Evolutionary conservation across 495 filamentous ascomycete genomes (phyloP), one percentile per base, ranked within the genome.

Genomic region (Tuber indicum): DNA sequence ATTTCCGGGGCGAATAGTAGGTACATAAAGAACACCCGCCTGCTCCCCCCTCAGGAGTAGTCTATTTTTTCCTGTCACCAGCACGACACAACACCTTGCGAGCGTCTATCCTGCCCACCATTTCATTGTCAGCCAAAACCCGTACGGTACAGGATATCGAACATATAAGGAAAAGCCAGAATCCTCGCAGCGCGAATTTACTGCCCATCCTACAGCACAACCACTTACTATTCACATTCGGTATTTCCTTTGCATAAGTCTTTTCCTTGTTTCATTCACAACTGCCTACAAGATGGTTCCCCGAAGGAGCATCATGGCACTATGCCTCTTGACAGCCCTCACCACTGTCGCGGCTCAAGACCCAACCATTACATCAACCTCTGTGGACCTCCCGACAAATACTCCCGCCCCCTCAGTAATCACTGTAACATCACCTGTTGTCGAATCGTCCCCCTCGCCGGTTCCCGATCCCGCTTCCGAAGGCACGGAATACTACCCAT

Each of bases 401-500:
- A 73, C 44, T 42, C 70, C 71, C 32, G 42, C 21, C 6, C 9
- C 62, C 69, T 71, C 70, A 9, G 52, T 62, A 62, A 74, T 41
- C 32, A 49, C 77, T 62, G 77, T 71, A 66, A 66, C 78, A 75
- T 70, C 42, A 58, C 66, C 77, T 19, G 69, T 46, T 26, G 12
- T 39, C 21, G 44, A 41, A 14, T 32, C 75, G 21, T 6, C 58
- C 8, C 49, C 75, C 72, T 62, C 75, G 6, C 23, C 79, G 26
- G n/a, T 49, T 47, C 23, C 71, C 47, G 52, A 71, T 9, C n/a
- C 19, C 36, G 19, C 39, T 14, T 75, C 70, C 42, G 73, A 79
- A 17, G 70, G 76, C 26, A 49, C 71, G 4, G 74, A 58, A 46
- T 83, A 83, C 74, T 83, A 76, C 44, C 81, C 81, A 21, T 39